Evolutionary conservation across 108 stramenopile genomes (phyloP), one percentile per base, ranked within the genome.

Genomic region (Cyclotella cryptica): DNA sequence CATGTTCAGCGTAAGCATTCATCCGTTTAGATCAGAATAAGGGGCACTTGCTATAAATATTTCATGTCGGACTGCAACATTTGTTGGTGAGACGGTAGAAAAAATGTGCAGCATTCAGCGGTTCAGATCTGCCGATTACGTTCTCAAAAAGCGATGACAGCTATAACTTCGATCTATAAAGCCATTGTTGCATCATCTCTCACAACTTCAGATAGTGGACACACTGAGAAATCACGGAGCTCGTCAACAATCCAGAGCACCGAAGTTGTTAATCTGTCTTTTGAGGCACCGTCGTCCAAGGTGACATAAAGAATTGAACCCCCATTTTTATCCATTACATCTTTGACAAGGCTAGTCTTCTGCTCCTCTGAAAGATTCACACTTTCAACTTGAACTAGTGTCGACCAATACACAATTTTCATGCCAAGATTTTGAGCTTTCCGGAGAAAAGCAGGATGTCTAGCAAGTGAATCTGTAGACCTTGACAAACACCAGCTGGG

Each of bases 331-430:
- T 82, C 75, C 52, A 43, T 30, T 27, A 61, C 69, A 54, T 82
- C 81, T 29, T 26, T 61, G 10, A 43, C 6, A 17, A 82, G 45
- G 27, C 22, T 51, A 22, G 42, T 58, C 45, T n/a, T 39, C 26
- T 76, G 75, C 30, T 76, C 69, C 30, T 40, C 62, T 17, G 71
- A 43, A 9, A 79, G 54, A 15, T 44, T 66, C 13, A 26, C 40
- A 19, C 69, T 63, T 5, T 57, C 55, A 22, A 72, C 39, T 41
- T 30, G 29, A 7, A 82, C 49, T 21, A 60, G 24, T 10, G 75
- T 82, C 19, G 81, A 82, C 81, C 81, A 82, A 55, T 76, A 82
- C 30, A 54, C 75, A 11, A 82, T 63, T 43, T 82, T 82, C 74
- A 82, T 82, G 9, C 75, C 81, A 19, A 82, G 70, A 66, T 82